These are phyloP conservation scores for Macrophomina pseudophaseolina DNA, from an alignment of 2,329 filamentous ascomycete genomes.

Conservation along the genomic window DNA sequence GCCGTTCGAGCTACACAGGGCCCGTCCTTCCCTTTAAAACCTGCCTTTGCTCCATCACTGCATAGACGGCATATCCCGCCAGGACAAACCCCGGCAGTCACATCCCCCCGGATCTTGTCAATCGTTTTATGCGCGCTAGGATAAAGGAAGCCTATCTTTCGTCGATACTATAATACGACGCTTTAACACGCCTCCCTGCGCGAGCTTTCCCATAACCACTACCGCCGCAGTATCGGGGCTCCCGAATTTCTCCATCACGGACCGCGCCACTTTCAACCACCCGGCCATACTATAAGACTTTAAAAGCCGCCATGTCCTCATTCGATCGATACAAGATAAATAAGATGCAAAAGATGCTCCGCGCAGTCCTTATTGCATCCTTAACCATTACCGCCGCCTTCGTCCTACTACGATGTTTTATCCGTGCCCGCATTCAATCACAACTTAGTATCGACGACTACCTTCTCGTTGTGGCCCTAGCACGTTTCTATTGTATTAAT, in stretches of 20 bases:
- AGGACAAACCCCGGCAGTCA: neutral
- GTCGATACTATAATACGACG: neutral
- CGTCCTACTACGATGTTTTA: slow-evolving; percentile 1
- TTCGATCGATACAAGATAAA: neutral
- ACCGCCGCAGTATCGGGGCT: neutral
- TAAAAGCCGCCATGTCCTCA: neutral
- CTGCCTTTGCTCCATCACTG: neutral
- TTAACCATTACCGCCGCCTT: slow-evolving; percentile 3
- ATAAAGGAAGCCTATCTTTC: neutral
- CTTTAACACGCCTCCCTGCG: too few species aligned
- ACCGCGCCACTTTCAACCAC: neutral
- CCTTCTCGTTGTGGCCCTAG: neutral
- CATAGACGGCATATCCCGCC: neutral
- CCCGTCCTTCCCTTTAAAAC: too few species aligned
- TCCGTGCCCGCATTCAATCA: slow-evolving; percentile 2
- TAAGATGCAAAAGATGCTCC: neutral
- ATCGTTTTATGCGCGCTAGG: slow-evolving; percentile 14
- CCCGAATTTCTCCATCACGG: neutral
- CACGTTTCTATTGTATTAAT: neutral
- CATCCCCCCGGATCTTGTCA: neutral
- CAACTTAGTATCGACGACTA: slow-evolving; percentile 19
- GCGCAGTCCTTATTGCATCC: neutral
- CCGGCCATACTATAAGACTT: neutral
- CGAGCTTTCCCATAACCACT: neutral
- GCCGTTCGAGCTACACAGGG: too few species aligned